Percentiles rank a stretch among this genome's conserved stretches.
These are phyloP conservation scores for Pelagomonas calceolata DNA, from an alignment of 108 stramenopile species.

Conservation along the genomic window DNA sequence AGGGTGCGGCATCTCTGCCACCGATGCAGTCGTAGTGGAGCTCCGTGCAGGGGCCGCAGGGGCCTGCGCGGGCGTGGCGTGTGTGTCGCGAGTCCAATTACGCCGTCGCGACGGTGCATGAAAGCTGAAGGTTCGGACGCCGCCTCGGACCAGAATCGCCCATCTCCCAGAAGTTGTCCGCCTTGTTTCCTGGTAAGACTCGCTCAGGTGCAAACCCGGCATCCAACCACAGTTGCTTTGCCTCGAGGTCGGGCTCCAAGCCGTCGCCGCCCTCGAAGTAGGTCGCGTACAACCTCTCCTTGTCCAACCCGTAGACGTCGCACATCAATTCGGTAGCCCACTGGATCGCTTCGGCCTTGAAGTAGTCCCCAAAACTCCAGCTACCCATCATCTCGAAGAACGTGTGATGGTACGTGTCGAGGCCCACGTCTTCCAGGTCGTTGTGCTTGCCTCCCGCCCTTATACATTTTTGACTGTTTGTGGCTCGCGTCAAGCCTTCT, in stretches of 20 bases:
- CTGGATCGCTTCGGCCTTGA: conserved; percentile 77
- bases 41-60: conserved; percentile 94
- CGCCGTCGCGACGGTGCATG: too few species aligned
- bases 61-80: conserved; percentile 91
- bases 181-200: conserved; percentile 72
- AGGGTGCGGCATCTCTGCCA: conserved; percentile 62
- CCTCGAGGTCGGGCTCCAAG: conserved; percentile 67
- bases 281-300: conserved; percentile 78
- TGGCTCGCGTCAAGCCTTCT: conserved; percentile 51
- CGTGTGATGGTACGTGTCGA: conserved; percentile 97
- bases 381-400: conserved; percentile 98
- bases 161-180: conserved; percentile 98
- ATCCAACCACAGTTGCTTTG: conserved; percentile 56
- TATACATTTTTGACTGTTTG: conserved; percentile 97
- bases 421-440: conserved; percentile 97
- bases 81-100: conserved; percentile 38
- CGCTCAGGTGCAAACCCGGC: conserved; percentile 51
- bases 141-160: conserved; percentile 2
- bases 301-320: conserved; percentile 70
- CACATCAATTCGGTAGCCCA: conserved; percentile 89
- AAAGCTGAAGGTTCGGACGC: too few species aligned
- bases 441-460: conserved; percentile 99
- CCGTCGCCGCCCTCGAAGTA: conserved; percentile 83
- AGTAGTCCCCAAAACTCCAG: conserved; percentile 92
- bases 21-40: conserved; percentile 95